Evolutionary conservation across 2,329 filamentous ascomycete species (phyloP).

Genomic region (Aspergillus carbonarius): DNA sequence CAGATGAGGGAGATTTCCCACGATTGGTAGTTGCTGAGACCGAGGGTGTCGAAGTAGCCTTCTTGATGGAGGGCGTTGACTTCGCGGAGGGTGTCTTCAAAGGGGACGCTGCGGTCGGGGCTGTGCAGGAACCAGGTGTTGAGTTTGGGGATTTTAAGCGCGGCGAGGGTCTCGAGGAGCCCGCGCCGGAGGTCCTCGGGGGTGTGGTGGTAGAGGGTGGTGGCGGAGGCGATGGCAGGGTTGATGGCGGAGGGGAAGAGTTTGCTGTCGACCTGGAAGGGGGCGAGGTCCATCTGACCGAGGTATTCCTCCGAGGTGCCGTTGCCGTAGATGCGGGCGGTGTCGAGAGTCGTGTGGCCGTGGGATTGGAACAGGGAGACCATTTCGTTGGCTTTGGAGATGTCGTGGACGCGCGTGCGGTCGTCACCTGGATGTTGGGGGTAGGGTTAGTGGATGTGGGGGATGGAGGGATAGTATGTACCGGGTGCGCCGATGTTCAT

Average conservation of each 20-base stretch:
- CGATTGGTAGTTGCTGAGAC: slow-evolving; percentile 48
- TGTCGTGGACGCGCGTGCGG: neutral
- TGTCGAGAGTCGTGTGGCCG: slow-evolving; percentile 30
- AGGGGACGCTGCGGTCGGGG: slow-evolving; percentile 49
- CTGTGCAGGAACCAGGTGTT: slow-evolving; percentile 51
- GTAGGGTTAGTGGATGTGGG: too few relatives aligned
- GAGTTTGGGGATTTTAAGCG: slow-evolving; percentile 42
- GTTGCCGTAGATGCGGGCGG: slow-evolving; percentile 26
- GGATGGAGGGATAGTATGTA: neutral
- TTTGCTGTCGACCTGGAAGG: slow-evolving; percentile 47
- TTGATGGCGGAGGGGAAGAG: slow-evolving; percentile 30
- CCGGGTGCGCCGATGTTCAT: slow-evolving; percentile 8
- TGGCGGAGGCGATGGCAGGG: neutral
- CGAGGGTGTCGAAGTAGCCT: slow-evolving; percentile 46
- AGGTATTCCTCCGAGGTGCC: slow-evolving; percentile 41
- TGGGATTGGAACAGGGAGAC: slow-evolving; percentile 26
- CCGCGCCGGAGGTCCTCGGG: slow-evolving; percentile 33
- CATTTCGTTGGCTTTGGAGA: neutral
- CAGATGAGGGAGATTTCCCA: slow-evolving; percentile 51
- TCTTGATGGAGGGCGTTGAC: slow-evolving; percentile 48
- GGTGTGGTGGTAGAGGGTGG: slow-evolving; percentile 24
- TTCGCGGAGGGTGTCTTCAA: slow-evolving; percentile 46
- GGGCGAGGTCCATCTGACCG: slow-evolving; percentile 33
- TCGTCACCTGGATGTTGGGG: neutral
- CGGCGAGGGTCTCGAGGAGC: slow-evolving; percentile 37